Evolutionary conservation across 2,329 filamentous ascomycete species (phyloP), one percentile per base, ranked within the genome.

Genomic region (Penicillium sp.): DNA sequence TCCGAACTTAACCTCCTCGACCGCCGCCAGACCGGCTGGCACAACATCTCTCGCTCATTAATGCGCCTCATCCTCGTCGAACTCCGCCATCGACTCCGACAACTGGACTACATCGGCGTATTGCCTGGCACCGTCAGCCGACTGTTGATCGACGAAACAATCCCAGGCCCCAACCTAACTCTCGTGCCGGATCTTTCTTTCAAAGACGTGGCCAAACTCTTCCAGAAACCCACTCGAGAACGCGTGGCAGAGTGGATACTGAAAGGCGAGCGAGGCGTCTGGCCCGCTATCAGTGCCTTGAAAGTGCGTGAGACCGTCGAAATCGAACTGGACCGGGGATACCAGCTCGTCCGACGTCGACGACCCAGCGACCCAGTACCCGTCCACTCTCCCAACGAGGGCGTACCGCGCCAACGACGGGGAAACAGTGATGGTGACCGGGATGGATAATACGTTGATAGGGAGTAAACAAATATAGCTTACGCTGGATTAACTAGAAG

Each of bases 211-310:
- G 72, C 84, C 34, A 79, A 85, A 27, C 71, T 96, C 27, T 77
- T 96, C n/a, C 86, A 94, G 66, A 87, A 86, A 24, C 89, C 89
- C 0, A 91, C 85, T 0, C 76, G 80, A 42, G 81, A 85, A 49
- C 84, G 81, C 7, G 72, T 96, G 3, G 82, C 88, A 47, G 86
- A 91, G 58, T 96, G 90, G 91, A 89, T 94, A 44, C 68, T 83
- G 26, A 78, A 85, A 44, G 91, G 91, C 1, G 91, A 97, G 69
- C 74, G 84, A 51, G 90, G 87, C 55, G 89, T 95, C 0, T 97
- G 91, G 90, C 91, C 90, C 0, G 87, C 89, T 2, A 81, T 95
- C 3, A 84, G 84, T 26, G 88, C 89, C 11, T 69, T 97, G 51
- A 85, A 85, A 58, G 84, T 95, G 6, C 75, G 91, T 6, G 93